Percentiles rank a stretch among this genome's conserved stretches.
Evolutionary conservation across 1,284 basidiomycete genomes (phyloP).

Genomic region (Mycena sp.): DNA sequence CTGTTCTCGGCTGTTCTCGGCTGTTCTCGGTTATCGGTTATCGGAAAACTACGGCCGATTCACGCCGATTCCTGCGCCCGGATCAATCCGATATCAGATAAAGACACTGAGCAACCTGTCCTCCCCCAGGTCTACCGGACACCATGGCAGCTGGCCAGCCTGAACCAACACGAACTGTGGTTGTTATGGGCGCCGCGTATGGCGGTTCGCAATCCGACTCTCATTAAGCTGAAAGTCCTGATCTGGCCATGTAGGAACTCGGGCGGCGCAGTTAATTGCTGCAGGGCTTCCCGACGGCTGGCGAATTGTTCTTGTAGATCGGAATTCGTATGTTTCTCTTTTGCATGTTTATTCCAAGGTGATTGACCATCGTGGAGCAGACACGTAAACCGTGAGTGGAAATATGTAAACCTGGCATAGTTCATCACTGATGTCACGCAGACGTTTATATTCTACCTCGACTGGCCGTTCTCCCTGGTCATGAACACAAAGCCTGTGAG

Average conservation of each 20-base stretch:
- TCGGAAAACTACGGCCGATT: no score
- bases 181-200: constrained; percentile 17
- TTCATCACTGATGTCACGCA: constrained; percentile 33
- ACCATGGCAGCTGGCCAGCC: background rate
- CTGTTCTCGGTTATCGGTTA: no score
- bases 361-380: constrained; percentile 36
- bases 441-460: constrained; percentile 73
- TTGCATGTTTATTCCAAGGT: background rate
- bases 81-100: no score
- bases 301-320: constrained; percentile 76
- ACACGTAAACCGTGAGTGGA: constrained; percentile 50
- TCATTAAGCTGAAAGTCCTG: no score
- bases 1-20: no score
- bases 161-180: constrained; percentile 2
- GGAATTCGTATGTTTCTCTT: constrained; percentile 62
- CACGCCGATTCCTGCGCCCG: background rate
- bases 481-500: constrained; percentile 79
- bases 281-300: constrained; percentile 65
- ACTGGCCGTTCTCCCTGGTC: constrained; percentile 68
- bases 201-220: constrained; percentile 2
- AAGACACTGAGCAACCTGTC: no score
- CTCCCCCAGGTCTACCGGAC: no score
- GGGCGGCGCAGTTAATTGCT: constrained; percentile 67
- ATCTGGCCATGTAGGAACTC: constrained; percentile 44
- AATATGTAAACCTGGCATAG: background rate